Evolutionary conservation across 2,329 filamentous ascomycete species (phyloP), one percentile per base, ranked within the genome.

Genomic region (Metarhizium robertsii): DNA sequence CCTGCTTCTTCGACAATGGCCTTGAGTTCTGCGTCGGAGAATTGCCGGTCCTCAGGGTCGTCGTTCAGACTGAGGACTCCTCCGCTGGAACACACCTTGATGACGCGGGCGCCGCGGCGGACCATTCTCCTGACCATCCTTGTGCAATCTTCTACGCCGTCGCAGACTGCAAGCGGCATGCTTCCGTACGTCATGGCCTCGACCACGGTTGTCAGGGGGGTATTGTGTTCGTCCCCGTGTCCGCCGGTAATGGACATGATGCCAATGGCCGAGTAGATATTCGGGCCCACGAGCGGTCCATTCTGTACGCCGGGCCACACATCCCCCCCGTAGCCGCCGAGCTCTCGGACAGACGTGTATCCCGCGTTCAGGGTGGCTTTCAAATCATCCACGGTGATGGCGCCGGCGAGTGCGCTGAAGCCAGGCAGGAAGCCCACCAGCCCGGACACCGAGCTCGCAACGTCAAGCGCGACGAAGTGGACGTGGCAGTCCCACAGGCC

Each of bases 401-500:
- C 59, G 20, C 59, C 59, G 4, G 45, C 57, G 10, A 61, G 20
- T 7, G 59, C 58, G 18, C 52, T 54, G 40, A 30, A 53, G 3
- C 55, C 57, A 3, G 59, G 59, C 3, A 61, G 54, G 13, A 60
- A 60, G 7, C 18, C 38, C 2, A 30, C 11, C 11, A 51, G 2
- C 0, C 29, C 36, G 3, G 25, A 18, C 8, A 56, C 4, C 18
- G n/a, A 48, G 16, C 18, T 16, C 7, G 50, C 53, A 7, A 60
- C 54, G 20, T 58, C 57, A 18, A 64, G 55, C n/a, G 73, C 77
- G 4, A 70, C 59, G 58, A 75, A 77, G 61, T 80, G 78, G 0
- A 72, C 69, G 61, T 80, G 78, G 58, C 71, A 75, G 56, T 81
- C 78, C 77, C 77, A 80, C 25, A 81, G 69, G 2, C 78, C 78